Conservation (phyloP, 2,329 filamentous ascomycete species). For the Fusarium bulbicola region DNA sequence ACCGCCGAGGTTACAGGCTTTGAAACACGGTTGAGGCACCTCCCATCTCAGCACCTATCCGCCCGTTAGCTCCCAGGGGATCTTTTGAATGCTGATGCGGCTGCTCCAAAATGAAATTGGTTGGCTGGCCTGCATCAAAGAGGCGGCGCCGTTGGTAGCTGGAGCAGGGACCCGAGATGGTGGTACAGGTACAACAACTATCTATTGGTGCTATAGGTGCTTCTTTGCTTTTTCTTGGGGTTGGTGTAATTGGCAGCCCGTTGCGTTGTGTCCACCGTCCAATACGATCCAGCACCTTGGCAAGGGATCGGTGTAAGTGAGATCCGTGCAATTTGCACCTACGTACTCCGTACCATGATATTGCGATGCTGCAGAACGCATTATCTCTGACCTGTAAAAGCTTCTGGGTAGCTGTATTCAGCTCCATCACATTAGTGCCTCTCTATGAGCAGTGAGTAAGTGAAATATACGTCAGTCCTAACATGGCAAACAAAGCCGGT, state of each 20-base stretch:
- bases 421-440: not conserved
- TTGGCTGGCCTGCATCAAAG: constrained; percentile 33
- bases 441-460: not conserved
- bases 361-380: not conserved
- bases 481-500: constrained; percentile 13
- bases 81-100: constrained; percentile 4
- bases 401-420: not conserved
- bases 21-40: constrained; percentile 34
- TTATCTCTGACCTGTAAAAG: not conserved
- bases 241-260: constrained; percentile 9
- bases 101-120: constrained; percentile 31
- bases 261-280: not conserved
- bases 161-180: constrained; percentile 7
- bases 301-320: constrained; percentile 5
- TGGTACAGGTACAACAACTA: constrained; percentile 4
- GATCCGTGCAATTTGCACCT: not conserved
- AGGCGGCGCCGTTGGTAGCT: constrained; percentile 29
- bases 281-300: not conserved
- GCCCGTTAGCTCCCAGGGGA: not conserved
- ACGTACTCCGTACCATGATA: not conserved
- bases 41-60: not conserved
- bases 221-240: constrained; percentile 29
- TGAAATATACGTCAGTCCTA: not conserved
- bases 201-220: not conserved
- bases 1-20: constrained; percentile 9